Evolutionary conservation across 768 basidiomycete species (phyloP).

Genomic region (Antrodiella citrinella): DNA sequence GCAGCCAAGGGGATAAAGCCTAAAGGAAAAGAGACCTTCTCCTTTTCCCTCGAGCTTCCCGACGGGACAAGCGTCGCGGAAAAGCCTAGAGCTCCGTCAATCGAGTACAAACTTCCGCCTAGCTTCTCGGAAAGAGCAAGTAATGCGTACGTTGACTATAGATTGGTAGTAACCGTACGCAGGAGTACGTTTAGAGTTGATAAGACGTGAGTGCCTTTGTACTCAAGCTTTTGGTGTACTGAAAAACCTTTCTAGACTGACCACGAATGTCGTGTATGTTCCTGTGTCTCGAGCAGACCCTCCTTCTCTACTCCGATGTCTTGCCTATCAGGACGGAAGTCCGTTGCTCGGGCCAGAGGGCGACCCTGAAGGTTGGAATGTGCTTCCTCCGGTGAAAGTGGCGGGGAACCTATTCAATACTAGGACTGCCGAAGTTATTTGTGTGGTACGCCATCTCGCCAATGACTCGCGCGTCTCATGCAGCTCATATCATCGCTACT

Average conservation of each 20-base stretch:
- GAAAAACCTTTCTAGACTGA: slow-evolving; percentile 18
- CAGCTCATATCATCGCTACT: not conserved
- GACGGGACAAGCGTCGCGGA: slow-evolving; percentile 29
- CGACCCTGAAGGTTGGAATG: slow-evolving; percentile 34
- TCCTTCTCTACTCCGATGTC: slow-evolving; percentile 28
- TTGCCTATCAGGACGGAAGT: slow-evolving; percentile 27
- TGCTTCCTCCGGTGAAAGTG: slow-evolving; percentile 23
- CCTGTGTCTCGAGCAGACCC: slow-evolving; percentile 26
- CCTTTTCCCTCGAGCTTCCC: slow-evolving; percentile 41
- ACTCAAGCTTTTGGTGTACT: not conserved
- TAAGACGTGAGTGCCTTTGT: slow-evolving; percentile 31
- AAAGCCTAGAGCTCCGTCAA: slow-evolving; percentile 27
- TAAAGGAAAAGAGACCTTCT: slow-evolving; percentile 38
- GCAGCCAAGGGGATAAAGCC: slow-evolving; percentile 25
- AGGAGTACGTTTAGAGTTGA: slow-evolving; percentile 41
- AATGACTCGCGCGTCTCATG: not conserved
- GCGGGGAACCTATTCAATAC: slow-evolving; percentile 29
- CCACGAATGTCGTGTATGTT: slow-evolving; percentile 25
- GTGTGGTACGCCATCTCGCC: slow-evolving; percentile 21
- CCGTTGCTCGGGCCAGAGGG: slow-evolving; percentile 29
- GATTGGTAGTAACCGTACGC: slow-evolving; percentile 40
- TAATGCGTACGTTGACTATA: slow-evolving; percentile 50
- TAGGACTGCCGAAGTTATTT: slow-evolving; percentile 21
- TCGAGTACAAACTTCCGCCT: slow-evolving; percentile 37
- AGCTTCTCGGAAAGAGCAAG: slow-evolving; percentile 49